Conservation (phyloP, 148 eudicot genomes). For the Oxyria digyna region DNA sequence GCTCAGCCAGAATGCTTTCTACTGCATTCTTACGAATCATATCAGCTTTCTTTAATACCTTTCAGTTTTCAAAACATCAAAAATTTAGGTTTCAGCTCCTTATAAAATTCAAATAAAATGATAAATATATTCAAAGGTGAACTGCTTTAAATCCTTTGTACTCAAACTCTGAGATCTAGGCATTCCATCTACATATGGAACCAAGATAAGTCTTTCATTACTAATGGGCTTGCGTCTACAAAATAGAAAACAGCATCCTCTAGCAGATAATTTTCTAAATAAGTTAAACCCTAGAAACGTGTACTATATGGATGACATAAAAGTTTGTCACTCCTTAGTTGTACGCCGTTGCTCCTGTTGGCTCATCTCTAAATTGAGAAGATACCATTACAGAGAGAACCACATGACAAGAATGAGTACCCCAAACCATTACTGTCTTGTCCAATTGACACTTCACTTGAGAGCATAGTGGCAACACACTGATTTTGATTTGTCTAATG, state of each 20-base stretch:
- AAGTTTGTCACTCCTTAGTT: not conserved
- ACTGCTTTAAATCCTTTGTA: not conserved
- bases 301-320: not conserved
- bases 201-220: not conserved
- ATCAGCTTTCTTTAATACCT: constrained; percentile 97
- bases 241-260: not conserved
- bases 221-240: not conserved
- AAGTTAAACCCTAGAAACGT: not conserved
- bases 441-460: not conserved
- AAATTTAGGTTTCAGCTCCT: not conserved
- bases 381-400: not conserved
- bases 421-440: not conserved
- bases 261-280: not conserved
- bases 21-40: constrained; percentile 97
- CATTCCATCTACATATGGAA: not conserved
- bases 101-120: constrained; percentile 1
- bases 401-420: not conserved
- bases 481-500: not conserved
- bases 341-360: not conserved
- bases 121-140: not conserved
- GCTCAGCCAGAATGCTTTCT: constrained; percentile 96
- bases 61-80: not conserved
- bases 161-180: not conserved
- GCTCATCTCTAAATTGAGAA: not conserved
- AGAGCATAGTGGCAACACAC: not conserved